Evolutionary conservation across 1,139 yeast genomes (phyloP).

Genomic region (Kurtzmaniella quercitrusa): DNA sequence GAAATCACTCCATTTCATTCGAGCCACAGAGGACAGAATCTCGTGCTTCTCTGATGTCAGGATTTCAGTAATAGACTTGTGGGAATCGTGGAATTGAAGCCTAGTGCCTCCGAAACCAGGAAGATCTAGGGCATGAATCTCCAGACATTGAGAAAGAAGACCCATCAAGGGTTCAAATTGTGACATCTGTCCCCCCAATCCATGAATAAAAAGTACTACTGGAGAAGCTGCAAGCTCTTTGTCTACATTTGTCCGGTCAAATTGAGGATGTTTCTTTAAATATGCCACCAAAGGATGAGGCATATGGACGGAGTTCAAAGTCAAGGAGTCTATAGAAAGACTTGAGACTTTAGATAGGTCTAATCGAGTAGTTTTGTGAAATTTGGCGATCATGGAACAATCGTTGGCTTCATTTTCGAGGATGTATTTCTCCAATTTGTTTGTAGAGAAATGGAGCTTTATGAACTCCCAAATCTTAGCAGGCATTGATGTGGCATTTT

Average conservation of each 20-base stretch:
- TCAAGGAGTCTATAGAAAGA: constrained; percentile 30
- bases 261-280: constrained; percentile 28
- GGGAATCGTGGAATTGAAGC: constrained; percentile 12
- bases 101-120: constrained; percentile 73
- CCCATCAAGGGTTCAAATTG: constrained; percentile 69
- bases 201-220: constrained; percentile 60
- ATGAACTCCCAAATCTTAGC: constrained; percentile 25
- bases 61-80: constrained; percentile 21
- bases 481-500: constrained; percentile 10
- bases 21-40: constrained; percentile 26
- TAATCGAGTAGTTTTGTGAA: constrained; percentile 33
- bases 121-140: constrained; percentile 59
- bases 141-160: constrained; percentile 61
- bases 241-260: constrained; percentile 21
- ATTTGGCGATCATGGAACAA: constrained; percentile 51
- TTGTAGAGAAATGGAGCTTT: constrained; percentile 20
- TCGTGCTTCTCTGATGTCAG: constrained; percentile 20
- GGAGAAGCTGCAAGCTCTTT: constrained; percentile 49
- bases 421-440: constrained; percentile 39
- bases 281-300: constrained; percentile 52
- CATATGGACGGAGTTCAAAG: constrained; percentile 42
- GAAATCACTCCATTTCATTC: constrained; percentile 43
- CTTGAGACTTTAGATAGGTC: constrained; percentile 20
- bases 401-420: constrained; percentile 47
- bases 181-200: constrained; percentile 73